phyloP scores from a whole-genome alignment of 345 rosid genomes.

The Brassica carinata region DNA sequence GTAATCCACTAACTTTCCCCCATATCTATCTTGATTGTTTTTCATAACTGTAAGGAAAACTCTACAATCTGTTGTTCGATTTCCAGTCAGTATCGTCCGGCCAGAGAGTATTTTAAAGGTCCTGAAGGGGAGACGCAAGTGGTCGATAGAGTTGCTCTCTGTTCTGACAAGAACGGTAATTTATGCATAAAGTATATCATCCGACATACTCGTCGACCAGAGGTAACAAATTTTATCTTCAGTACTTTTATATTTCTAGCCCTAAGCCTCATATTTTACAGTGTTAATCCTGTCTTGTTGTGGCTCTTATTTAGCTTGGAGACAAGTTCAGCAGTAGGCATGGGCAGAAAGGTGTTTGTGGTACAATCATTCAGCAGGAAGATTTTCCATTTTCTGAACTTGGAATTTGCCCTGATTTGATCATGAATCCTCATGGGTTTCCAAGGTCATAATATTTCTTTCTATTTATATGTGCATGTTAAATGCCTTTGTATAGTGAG shows the following conservation, averaged over 20 bases:
- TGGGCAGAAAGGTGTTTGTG: slow-evolving; percentile 99
- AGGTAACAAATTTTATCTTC: slow-evolving; percentile 48
- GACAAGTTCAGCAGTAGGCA: slow-evolving; percentile 99
- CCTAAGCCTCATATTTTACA: slow-evolving; percentile 9
- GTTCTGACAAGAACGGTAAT: slow-evolving; percentile 51
- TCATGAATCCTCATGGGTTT: slow-evolving; percentile 99
- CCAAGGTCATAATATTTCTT: slow-evolving; percentile 61
- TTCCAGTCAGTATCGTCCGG: slow-evolving; percentile 65
- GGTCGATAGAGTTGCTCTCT: slow-evolving; percentile 85
- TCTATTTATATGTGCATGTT: slow-evolving; percentile 10
- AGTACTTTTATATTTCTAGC: slow-evolving; percentile 15
- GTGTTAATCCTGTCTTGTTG: slow-evolving; percentile 12
- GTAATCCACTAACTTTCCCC: slow-evolving; percentile 42
- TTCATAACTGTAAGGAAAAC: slow-evolving; percentile 1
- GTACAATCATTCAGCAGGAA: slow-evolving; percentile 90
- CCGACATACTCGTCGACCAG: slow-evolving; percentile 97
- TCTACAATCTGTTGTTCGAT: slow-evolving; percentile 17
- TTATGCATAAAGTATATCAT: slow-evolving; percentile 63
- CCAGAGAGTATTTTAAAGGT: slow-evolving; percentile 58
- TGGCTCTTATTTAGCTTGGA: slow-evolving; percentile 57
- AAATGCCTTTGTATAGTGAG: background rate
- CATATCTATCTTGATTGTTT: slow-evolving; percentile 8
- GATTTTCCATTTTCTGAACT: slow-evolving; percentile 96
- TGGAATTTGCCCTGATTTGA: slow-evolving; percentile 95
- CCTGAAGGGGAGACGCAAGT: slow-evolving; percentile 83